A percentile compares a stretch with the other conserved stretches of the same genome.
phyloP scores from a whole-genome alignment of 768 basidiomycete species.

The Pulveroboletus sp. region DNA sequence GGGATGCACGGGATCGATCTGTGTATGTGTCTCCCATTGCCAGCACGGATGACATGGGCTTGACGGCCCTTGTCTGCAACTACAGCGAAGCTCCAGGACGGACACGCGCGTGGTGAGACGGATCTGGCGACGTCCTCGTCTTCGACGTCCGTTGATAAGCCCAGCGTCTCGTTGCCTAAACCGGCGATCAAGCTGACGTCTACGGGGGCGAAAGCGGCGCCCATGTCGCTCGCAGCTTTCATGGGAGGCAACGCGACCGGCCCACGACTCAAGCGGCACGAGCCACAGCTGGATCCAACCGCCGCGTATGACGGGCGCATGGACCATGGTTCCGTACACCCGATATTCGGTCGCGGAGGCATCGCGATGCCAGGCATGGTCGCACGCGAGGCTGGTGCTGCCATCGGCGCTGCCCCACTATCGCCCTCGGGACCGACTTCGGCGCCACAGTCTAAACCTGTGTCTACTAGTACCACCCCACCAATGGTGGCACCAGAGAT shows the following conservation, averaged over 20 bases:
- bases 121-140: slow-evolving; percentile 8
- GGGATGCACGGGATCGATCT: slow-evolving; percentile 35
- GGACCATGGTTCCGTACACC: slow-evolving; percentile 55
- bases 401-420: no score
- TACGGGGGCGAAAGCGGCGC: slow-evolving; percentile 33
- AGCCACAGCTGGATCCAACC: slow-evolving; percentile 64
- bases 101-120: slow-evolving; percentile 5
- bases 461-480: slow-evolving; percentile 5
- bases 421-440: slow-evolving; percentile 5
- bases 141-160: no score
- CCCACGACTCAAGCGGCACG: slow-evolving; percentile 67
- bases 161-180: slow-evolving; percentile 8
- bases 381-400: slow-evolving; percentile 12
- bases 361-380: slow-evolving; percentile 75
- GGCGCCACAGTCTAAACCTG: slow-evolving; percentile 2
- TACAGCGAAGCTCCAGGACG: slow-evolving; percentile 25
- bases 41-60: not conserved
- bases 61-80: no score
- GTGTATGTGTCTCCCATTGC: slow-evolving; percentile 21
- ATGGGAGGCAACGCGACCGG: slow-evolving; percentile 77
- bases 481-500: slow-evolving; percentile 11
- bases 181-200: slow-evolving; percentile 11
- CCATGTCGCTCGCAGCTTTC: slow-evolving; percentile 75
- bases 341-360: slow-evolving; percentile 70
- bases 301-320: slow-evolving; percentile 64